These are phyloP conservation scores for Mycena galericulata DNA, from an alignment of 768 basidiomycete species.

Conservation along the genomic window DNA sequence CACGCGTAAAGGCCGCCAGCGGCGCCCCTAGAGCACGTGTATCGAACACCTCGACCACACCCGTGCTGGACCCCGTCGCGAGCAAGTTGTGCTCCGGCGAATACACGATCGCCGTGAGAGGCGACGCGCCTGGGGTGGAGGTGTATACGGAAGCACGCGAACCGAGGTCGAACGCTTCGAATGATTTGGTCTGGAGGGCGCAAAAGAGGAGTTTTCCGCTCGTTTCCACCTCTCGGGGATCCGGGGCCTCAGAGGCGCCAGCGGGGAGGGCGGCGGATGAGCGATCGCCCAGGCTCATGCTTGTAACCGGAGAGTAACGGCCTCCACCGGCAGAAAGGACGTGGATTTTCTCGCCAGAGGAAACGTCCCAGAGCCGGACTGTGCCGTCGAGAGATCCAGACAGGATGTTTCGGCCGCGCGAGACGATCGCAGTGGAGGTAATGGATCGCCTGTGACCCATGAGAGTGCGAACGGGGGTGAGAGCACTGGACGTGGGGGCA, in stretches of 20 bases:
- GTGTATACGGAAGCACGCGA: constrained; percentile 46
- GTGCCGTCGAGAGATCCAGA: constrained; percentile 78
- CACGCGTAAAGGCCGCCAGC: constrained; percentile 57
- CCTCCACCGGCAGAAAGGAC: constrained; percentile 54
- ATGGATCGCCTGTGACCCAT: constrained; percentile 75
- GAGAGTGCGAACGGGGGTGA: constrained; percentile 69
- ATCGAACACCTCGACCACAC: constrained; percentile 69
- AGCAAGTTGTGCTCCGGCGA: constrained; percentile 55
- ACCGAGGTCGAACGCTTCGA: constrained; percentile 68
- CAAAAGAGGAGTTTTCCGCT: constrained; percentile 62
- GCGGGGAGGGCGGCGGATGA: constrained; percentile 32
- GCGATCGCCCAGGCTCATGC: constrained; percentile 58
- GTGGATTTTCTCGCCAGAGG: constrained; percentile 60
- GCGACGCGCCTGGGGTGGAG: constrained; percentile 41
- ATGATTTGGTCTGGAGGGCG: constrained; percentile 66
- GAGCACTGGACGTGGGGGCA: constrained; percentile 39
- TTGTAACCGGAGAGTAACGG: constrained; percentile 54
- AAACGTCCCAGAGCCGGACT: constrained; percentile 79
- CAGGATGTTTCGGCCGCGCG: constrained; percentile 73
- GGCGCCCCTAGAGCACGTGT: constrained; percentile 56
- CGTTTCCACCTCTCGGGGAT: constrained; percentile 61
- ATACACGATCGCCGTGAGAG: constrained; percentile 61
- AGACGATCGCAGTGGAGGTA: constrained; percentile 73
- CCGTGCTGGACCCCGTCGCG: constrained; percentile 69
- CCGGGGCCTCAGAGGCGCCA: constrained; percentile 20